A percentile compares a stretch with the other conserved stretches of the same genome.
These are phyloP conservation scores for Monilinia aucupariae DNA, from an alignment of 2,329 filamentous ascomycete species.

Conservation along the genomic window DNA sequence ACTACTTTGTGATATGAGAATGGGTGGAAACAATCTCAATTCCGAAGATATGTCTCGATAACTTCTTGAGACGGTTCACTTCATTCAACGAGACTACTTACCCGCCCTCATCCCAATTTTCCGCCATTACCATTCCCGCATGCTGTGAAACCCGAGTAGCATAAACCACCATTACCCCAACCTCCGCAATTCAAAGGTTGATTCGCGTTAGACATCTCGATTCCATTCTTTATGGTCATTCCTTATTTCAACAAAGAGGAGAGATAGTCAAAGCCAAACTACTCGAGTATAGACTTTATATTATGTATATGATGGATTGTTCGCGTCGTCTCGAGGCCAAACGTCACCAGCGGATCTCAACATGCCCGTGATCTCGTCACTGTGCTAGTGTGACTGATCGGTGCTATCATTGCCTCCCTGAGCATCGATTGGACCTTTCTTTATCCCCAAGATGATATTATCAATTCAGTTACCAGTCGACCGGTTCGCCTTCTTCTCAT, in stretches of 20 bases:
- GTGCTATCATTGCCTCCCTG: not conserved
- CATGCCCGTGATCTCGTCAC: not conserved
- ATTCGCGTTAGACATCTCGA: too few relatives aligned
- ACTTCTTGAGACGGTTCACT: too few relatives aligned
- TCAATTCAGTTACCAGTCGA: not conserved
- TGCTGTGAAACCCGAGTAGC: too few relatives aligned
- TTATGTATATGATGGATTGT: not conserved
- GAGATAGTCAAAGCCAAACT: not conserved
- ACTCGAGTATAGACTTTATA: too few relatives aligned
- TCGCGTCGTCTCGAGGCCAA: not conserved
- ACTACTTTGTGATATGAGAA: too few relatives aligned
- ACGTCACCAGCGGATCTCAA: not conserved
- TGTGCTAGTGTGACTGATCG: not conserved
- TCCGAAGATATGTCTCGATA: too few relatives aligned
- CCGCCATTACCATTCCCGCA: too few relatives aligned
- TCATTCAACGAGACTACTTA: too few relatives aligned
- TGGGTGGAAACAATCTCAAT: too few relatives aligned
- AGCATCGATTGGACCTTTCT: not conserved
- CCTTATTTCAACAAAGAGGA: not conserved
- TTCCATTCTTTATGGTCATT: not conserved
- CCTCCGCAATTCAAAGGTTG: too few relatives aligned
- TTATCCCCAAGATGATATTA: not conserved
- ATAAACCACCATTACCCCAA: too few relatives aligned
- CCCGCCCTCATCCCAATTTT: too few relatives aligned
- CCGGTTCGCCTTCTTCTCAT: constrained; percentile 18